These are phyloP conservation scores for Thermomyces lanuginosus DNA, from an alignment of 2,329 filamentous ascomycete species.

Conservation along the genomic window DNA sequence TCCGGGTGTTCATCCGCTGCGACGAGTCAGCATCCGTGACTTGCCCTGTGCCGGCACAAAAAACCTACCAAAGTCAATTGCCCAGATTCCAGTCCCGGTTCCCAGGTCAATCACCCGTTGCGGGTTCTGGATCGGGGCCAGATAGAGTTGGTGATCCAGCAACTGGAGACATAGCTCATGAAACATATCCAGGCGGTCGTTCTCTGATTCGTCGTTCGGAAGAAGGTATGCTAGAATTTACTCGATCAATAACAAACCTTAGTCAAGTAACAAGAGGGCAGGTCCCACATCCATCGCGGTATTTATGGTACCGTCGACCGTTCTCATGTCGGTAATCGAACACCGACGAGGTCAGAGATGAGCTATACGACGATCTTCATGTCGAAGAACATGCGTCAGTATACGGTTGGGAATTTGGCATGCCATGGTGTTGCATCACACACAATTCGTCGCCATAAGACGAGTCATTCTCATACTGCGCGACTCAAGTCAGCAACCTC, in stretches of 20 bases:
- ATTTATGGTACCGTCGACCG: conserved; percentile 22
- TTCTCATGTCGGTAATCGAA: conserved; percentile 23
- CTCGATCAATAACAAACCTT: too few relatives aligned
- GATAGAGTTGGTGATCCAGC: conserved; percentile 11
- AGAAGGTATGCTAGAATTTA: conserved; percentile 12
- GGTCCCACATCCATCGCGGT: conserved; percentile 7
- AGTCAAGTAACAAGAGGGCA: too few relatives aligned
- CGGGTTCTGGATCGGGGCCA: conserved; percentile 11
- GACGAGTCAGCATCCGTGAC: too few relatives aligned
- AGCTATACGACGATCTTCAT: conserved; percentile 1
- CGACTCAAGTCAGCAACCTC: too few relatives aligned
- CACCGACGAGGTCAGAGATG: conserved; percentile 10
- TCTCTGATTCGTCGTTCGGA: conserved; percentile 21
- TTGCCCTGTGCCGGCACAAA: not conserved
- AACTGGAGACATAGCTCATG: conserved; percentile 14
- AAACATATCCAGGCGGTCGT: conserved; percentile 15
- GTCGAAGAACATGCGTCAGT: too few relatives aligned
- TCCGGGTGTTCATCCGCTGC: too few relatives aligned
- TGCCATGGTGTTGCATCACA: too few relatives aligned
- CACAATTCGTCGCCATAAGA: too few relatives aligned
- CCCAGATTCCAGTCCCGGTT: conserved; percentile 8
- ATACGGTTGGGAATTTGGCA: too few relatives aligned
- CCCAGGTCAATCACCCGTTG: conserved; percentile 20
- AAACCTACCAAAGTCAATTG: conserved; percentile 5
- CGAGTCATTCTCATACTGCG: too few relatives aligned